A percentile compares a stretch with the other conserved stretches of the same genome.
Evolutionary conservation across 2,329 filamentous ascomycete species (phyloP).

Genomic region (Fusarium incarnatum): DNA sequence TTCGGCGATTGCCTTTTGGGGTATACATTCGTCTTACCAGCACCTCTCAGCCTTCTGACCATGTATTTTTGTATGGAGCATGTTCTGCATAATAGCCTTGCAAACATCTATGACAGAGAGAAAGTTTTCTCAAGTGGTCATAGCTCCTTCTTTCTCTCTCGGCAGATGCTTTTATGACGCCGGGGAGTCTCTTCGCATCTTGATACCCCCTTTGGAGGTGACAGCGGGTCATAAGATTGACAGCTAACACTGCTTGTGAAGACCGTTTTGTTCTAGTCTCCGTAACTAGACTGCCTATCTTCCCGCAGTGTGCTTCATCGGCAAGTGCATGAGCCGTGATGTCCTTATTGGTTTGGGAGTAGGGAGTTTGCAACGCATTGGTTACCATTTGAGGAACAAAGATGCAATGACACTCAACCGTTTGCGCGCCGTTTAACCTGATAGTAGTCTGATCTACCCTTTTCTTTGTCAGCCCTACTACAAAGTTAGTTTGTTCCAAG

Average conservation of each 20-base stretch:
- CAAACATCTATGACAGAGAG: neutral
- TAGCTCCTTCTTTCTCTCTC: slow-evolving; percentile 19
- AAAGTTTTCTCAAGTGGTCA: slow-evolving; percentile 1
- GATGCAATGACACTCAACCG: neutral
- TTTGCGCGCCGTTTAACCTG: neutral
- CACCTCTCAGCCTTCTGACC: neutral
- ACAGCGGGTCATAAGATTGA: slow-evolving; percentile 16
- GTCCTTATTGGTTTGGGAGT: slow-evolving; percentile 11
- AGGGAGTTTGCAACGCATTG: neutral
- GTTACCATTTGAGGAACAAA: slow-evolving; percentile 1
- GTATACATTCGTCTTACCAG: slow-evolving; percentile 19
- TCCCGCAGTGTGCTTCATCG: slow-evolving; percentile 37
- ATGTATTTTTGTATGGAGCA: neutral
- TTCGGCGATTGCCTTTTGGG: slow-evolving; percentile 30
- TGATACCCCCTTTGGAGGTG: slow-evolving; percentile 35
- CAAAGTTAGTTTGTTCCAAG: slow-evolving; percentile 23
- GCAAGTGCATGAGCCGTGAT: slow-evolving; percentile 29
- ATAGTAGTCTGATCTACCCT: neutral
- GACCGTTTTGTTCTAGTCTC: neutral
- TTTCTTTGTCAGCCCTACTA: slow-evolving; percentile 32
- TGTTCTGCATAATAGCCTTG: slow-evolving; percentile 4
- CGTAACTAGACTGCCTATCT: slow-evolving; percentile 4
- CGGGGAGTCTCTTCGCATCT: slow-evolving; percentile 39
- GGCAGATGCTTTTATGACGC: slow-evolving; percentile 23
- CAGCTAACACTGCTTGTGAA: neutral